Evolutionary conservation across 176 grass and related monocot species (phyloP), one percentile per base, ranked within the genome.

Genomic region (Musa itinerans): DNA sequence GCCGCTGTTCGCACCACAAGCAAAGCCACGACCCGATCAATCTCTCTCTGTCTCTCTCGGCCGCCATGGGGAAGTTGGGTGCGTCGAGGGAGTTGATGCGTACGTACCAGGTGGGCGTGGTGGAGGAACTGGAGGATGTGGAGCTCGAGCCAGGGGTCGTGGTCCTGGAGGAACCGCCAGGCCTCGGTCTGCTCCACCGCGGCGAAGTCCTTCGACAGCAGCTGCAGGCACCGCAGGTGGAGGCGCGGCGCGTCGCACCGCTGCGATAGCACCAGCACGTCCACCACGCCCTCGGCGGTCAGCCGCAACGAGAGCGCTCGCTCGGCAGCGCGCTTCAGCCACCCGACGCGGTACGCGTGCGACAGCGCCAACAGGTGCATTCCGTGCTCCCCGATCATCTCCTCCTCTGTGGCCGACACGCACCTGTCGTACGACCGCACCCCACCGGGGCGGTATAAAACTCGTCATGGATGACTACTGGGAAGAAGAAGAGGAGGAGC

Each of bases 111-210:
- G 51, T 96, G 84, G n/a, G 84, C 63, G 10, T 92, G 86, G 54
- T 96, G 89, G 52, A 92, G 84, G 8, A 29, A 72, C 13, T 87
- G 66, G 57, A 92, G 89, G n/a, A 96, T 52, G 15, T 90, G 79
- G 73, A 96, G 93, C 86, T 96, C 89, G 50, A 83, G 93, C 89
- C 89, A 92, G 0, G 93, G 93, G 78, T 96, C 93, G 77, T 96
- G 73, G n/a, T 85, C 81, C 78, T 89, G 89, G 16, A 92, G 71
- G 82, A 96, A 96, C 0, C 82, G 81, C 93, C 93, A 96, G 0
- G 89, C 89, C 83, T 96, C 93, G 10, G 93, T 92, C 10, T 78
- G 65, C 83, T 92, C 77, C 8, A 92, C 87, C 51, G 87, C 79
- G 22, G 59, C 53, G 74, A 96, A 96, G 74, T 92, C 85, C 76